These are phyloP conservation scores for Pseudonectria buxi DNA, from an alignment of 2,329 filamentous ascomycete genomes.

Conservation along the genomic window DNA sequence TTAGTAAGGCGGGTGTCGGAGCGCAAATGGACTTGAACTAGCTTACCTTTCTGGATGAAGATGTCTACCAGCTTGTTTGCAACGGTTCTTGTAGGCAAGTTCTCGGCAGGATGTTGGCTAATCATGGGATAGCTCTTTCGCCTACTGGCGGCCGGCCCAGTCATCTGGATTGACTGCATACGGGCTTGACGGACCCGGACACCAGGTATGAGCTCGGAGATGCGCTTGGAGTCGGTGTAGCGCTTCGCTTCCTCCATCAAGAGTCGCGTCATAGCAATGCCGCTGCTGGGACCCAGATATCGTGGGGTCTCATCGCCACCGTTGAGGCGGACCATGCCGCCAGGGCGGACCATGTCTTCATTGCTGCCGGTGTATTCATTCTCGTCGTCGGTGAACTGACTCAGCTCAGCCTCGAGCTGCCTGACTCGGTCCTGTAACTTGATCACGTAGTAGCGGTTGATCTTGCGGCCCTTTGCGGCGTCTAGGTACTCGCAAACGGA, in stretches of 20 bases:
- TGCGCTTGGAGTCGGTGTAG: slow-evolving; percentile 83
- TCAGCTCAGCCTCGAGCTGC: slow-evolving; percentile 73
- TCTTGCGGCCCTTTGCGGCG: slow-evolving; percentile 74
- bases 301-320: slow-evolving; percentile 80
- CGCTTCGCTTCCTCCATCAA: slow-evolving; percentile 96
- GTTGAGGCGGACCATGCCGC: slow-evolving; percentile 76
- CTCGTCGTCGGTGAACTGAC: slow-evolving; percentile 71
- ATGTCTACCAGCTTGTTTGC: slow-evolving; percentile 76
- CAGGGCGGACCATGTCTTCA: slow-evolving; percentile 81
- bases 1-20: slow-evolving; percentile 8
- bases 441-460: slow-evolving; percentile 88
- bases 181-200: slow-evolving; percentile 48
- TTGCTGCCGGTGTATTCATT: slow-evolving; percentile 61
- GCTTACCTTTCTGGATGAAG: slow-evolving; percentile 74
- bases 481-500: slow-evolving; percentile 94
- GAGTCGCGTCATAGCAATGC: slow-evolving; percentile 87
- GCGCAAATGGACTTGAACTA: background rate
- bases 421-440: slow-evolving; percentile 82
- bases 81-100: slow-evolving; percentile 65
- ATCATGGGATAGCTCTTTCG: slow-evolving; percentile 89
- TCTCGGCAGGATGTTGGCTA: slow-evolving; percentile 72
- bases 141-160: slow-evolving; percentile 44
- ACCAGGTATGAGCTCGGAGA: slow-evolving; percentile 85
- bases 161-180: slow-evolving; percentile 54
- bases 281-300: slow-evolving; percentile 88